A percentile compares a stretch with the other conserved stretches of the same genome.
phyloP scores from a whole-genome alignment of 2,329 filamentous ascomycete genomes.

The Leptodontidium sp. region DNA sequence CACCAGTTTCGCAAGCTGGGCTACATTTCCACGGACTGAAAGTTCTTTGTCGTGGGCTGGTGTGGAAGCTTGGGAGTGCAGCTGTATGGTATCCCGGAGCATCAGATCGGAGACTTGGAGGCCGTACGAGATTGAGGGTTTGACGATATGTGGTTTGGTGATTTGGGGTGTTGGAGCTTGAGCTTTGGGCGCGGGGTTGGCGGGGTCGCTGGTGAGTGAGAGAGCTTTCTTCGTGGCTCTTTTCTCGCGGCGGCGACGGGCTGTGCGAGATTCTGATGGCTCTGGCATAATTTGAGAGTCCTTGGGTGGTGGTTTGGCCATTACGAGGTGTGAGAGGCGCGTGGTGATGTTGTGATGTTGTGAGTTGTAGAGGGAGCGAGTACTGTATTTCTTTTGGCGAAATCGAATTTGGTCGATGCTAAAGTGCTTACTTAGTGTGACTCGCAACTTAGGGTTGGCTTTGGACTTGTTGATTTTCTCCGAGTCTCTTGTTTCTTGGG shows the following conservation, averaged over 20 bases:
- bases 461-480: not conserved
- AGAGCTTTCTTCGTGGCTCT: slow-evolving; percentile 12
- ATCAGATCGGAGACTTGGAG: slow-evolving; percentile 14
- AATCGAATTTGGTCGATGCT: not conserved
- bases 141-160: slow-evolving; percentile 14
- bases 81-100: slow-evolving; percentile 7
- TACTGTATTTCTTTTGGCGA: not conserved
- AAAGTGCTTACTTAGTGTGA: not conserved
- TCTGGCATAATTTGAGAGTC: not conserved
- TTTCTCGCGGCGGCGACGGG: not conserved
- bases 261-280: not conserved
- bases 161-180: slow-evolving; percentile 6
- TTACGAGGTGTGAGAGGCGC: not conserved
- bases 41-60: not conserved
- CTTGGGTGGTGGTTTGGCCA: not conserved
- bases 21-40: not conserved
- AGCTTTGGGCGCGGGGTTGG: slow-evolving; percentile 5
- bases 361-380: not conserved
- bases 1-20: not conserved
- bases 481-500: not conserved
- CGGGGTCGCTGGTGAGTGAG: not conserved
- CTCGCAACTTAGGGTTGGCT: not conserved
- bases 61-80: not conserved
- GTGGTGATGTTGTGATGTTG: not conserved
- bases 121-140: not conserved